phyloP scores from a whole-genome alignment of 202 grass and related monocot genomes.

The Hordeum pubiflorum region DNA sequence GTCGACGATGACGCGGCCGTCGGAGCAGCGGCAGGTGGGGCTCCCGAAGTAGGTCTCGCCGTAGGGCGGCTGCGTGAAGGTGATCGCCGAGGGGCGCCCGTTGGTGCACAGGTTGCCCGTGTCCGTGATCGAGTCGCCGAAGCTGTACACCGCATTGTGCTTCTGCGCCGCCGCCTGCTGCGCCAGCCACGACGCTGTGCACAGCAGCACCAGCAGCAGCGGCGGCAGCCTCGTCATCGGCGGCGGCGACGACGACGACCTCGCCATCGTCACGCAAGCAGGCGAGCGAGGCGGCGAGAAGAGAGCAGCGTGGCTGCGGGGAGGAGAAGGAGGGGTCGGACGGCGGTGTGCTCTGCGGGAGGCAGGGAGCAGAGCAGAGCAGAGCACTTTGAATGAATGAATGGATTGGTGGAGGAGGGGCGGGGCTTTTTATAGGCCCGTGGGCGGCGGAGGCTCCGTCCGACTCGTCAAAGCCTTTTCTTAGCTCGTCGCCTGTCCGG shows the following conservation, averaged over 20 bases:
- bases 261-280: neutral
- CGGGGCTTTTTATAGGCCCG: neutral
- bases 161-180: slow-evolving; percentile 37
- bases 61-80: slow-evolving; percentile 76
- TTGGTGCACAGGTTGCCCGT: slow-evolving; percentile 76
- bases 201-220: neutral
- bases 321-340: neutral
- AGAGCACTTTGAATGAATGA: neutral
- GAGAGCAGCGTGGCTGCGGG: neutral
- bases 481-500: too few relatives aligned
- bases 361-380: slow-evolving; percentile 3
- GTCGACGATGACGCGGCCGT: slow-evolving; percentile 77
- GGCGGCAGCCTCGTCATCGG: neutral
- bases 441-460: too few relatives aligned
- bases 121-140: slow-evolving; percentile 92
- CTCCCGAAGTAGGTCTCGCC: slow-evolving; percentile 78
- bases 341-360: neutral
- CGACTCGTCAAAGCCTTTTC: too few relatives aligned
- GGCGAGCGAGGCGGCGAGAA: neutral
- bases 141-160: slow-evolving; percentile 78
- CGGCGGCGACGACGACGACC: neutral
- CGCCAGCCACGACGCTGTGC: neutral
- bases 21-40: slow-evolving; percentile 69
- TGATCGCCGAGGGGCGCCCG: slow-evolving; percentile 48
- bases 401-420: neutral